These are phyloP conservation scores for Azolla pinnata DNA, from an alignment of 75 land plant species.

Conservation along the genomic window DNA sequence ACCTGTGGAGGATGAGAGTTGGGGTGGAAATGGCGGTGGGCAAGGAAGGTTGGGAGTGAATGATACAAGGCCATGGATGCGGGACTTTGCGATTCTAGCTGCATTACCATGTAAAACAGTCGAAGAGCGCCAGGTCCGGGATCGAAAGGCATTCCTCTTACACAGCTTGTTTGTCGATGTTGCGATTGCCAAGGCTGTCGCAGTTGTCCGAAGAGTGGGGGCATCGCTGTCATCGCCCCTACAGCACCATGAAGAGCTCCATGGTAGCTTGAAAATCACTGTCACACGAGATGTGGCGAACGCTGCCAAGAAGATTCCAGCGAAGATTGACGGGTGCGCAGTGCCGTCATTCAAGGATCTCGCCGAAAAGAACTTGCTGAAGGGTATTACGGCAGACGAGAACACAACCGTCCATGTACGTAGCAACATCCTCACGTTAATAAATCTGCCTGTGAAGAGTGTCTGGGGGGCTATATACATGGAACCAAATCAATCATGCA, in stretches of 20 bases:
- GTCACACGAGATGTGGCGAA: slow-evolving; percentile 49
- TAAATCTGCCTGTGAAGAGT: too few species aligned
- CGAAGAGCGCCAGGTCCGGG: slow-evolving; percentile 90
- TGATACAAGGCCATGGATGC: slow-evolving; percentile 54
- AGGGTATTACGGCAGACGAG: slow-evolving; percentile 97
- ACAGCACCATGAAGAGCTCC: slow-evolving; percentile 37
- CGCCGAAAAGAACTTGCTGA: slow-evolving; percentile 65
- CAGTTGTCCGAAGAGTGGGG: slow-evolving; percentile 26
- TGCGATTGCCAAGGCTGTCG: slow-evolving; percentile 64
- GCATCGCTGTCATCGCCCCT: slow-evolving; percentile 5
- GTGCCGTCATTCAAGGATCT: slow-evolving; percentile 42
- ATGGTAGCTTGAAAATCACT: slow-evolving; percentile 49
- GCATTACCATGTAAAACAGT: slow-evolving; percentile 81
- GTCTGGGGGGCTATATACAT: too few species aligned
- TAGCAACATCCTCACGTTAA: background rate
- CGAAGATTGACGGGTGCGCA: slow-evolving; percentile 50
- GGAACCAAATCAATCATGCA: too few species aligned
- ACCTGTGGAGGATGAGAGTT: slow-evolving; percentile 74
- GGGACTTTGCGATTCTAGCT: slow-evolving; percentile 71
- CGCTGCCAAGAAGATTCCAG: slow-evolving; percentile 57
- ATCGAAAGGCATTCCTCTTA: slow-evolving; percentile 80
- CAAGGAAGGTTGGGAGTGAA: slow-evolving; percentile 52
- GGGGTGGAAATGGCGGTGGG: slow-evolving; percentile 96
- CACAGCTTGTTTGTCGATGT: slow-evolving; percentile 88
- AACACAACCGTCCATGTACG: slow-evolving; percentile 88